Evolutionary conservation across 257 asterid genomes (phyloP), one percentile per base, ranked within the genome.

Genomic region (Henckelia pumila): DNA sequence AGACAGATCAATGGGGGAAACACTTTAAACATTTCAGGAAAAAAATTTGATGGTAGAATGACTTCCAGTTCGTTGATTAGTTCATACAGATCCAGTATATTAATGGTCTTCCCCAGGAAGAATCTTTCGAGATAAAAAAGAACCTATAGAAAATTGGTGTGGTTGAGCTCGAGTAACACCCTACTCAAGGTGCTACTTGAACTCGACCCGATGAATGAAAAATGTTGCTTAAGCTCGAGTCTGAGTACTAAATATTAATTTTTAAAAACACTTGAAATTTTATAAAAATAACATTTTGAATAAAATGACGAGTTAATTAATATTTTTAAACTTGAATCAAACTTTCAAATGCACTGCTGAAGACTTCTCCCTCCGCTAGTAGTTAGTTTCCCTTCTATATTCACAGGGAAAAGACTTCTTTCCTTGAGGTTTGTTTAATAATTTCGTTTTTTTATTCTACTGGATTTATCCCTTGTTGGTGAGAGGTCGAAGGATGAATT

Each of bases 91-190:
- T 47, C 21, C 19, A 14, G 55, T 47, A 16, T 5, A 14, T 17
- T 14, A 16, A 47, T 47, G 55, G 55, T 20, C 5, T 47, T 47
- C 55, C 21, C 8, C 8, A 47, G 5, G 5, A 47, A 47, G 20
- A 47, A 47, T 47, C 59, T 22, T 71, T 66, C 71, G 55, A 47
- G 21, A 16, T 40, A 4, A 5, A 47, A 47, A 47, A 47, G n/a
- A 60, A 37, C 29, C 21, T 17, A 2, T 61, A 61, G 6, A 29
- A 20, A 49, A 30, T 19, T 20, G 9, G 50, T n/a, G 26, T 13
- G 19, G 53, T 14, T 47, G n/a, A 47, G 8, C 55, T 47, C 8
- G 8, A 17, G 7, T 47, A 47, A 47, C 21, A 47, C 55, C 55
- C 55, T 47, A 17, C 20, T 4, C 21, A 6, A 47, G 21, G 8